Evolutionary conservation across 148 eudicot species (phyloP).

Genomic region (Nyssa sinensis): DNA sequence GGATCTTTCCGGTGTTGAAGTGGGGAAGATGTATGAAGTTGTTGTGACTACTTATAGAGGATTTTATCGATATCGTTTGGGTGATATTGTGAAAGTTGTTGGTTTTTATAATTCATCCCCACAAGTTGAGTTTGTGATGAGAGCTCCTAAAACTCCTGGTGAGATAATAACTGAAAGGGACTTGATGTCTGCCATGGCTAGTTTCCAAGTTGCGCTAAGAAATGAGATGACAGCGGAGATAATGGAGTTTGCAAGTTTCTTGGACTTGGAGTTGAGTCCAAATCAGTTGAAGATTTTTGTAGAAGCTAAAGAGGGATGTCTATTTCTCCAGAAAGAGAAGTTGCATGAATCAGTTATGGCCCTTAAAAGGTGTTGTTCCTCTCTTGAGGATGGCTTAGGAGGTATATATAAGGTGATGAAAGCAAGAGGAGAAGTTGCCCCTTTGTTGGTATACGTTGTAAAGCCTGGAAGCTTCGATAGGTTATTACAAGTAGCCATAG

Average conservation of each 20-base stretch:
- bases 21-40: constrained; percentile 46
- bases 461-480: constrained; percentile 29
- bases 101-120: constrained; percentile 48
- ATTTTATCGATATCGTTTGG: constrained; percentile 39
- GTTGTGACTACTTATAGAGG: constrained; percentile 48
- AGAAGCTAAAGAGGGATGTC: constrained; percentile 26
- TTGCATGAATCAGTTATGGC: constrained; percentile 9
- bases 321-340: constrained; percentile 18
- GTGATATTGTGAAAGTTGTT: constrained; percentile 44
- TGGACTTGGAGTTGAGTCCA: constrained; percentile 21
- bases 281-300: constrained; percentile 30
- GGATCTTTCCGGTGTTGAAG: constrained; percentile 36
- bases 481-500: constrained; percentile 26
- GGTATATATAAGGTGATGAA: constrained; percentile 28
- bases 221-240: constrained; percentile 11
- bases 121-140: constrained; percentile 33
- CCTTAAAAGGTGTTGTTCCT: constrained; percentile 25
- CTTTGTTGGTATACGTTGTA: constrained; percentile 24
- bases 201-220: constrained; percentile 21
- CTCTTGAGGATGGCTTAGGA: constrained; percentile 39
- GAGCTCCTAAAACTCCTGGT: constrained; percentile 44
- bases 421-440: constrained; percentile 28
- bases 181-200: constrained; percentile 27
- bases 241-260: constrained; percentile 26
- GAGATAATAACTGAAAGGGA: constrained; percentile 43